phyloP scores from a whole-genome alignment of 2,329 filamentous ascomycete species.

The Paecilomyces sp. region DNA sequence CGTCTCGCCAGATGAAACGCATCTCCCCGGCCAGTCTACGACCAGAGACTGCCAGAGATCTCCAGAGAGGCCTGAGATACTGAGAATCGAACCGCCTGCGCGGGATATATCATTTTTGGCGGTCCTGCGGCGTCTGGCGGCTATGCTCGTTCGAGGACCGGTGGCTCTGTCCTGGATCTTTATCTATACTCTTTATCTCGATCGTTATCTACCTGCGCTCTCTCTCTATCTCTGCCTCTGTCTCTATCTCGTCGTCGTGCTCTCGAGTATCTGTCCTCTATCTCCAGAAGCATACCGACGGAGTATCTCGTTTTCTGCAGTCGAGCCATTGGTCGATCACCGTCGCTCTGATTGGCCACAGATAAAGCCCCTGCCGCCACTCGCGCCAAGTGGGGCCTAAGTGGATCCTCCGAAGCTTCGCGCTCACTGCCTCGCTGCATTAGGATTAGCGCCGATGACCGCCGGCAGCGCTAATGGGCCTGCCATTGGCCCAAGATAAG shows the following conservation, averaged over 20 bases:
- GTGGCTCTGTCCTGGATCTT: neutral
- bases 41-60: neutral
- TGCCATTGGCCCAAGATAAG: slow-evolving; percentile 1
- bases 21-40: neutral
- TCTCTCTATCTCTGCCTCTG: neutral
- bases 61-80: neutral
- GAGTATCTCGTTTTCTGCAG: no score
- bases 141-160: neutral
- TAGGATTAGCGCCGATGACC: neutral
- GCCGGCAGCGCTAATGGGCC: neutral
- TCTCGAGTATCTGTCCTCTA: no score
- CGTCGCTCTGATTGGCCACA: slow-evolving; percentile 13
- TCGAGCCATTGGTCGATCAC: slow-evolving; percentile 10
- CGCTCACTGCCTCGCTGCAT: neutral
- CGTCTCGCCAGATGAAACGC: no score
- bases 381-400: neutral
- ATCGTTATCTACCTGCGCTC: neutral
- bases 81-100: neutral
- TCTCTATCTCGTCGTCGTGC: neutral
- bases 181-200: neutral
- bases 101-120: neutral
- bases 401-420: neutral
- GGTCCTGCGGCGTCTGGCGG: no score
- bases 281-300: no score
- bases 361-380: slow-evolving; percentile 15